Base-by-base conservation (phyloP, 306 rosid genomes). In the Cucurbita argyrosperma region DNA sequence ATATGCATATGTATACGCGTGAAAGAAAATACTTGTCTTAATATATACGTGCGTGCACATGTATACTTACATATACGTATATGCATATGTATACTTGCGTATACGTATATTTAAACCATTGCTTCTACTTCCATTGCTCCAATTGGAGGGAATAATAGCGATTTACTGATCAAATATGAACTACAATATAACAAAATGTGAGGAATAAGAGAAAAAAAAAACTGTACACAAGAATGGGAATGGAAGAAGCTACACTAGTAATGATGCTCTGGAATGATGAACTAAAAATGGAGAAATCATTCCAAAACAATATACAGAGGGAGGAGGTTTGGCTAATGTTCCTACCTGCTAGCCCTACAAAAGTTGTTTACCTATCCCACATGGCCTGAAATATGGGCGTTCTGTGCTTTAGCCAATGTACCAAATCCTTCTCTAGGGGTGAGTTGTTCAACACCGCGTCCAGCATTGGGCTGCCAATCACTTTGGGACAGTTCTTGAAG, bases 351-450 rank as follows among this genome's bases (percentile, higher is more conserved):
- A 30, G 35, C 35, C 85, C 82, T 58, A 82, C 86, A 78, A 89
- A 79, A 83, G 55, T 35, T 88, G 55, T 35, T 88, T 82, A 95
- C 62, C 86, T 89, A 79, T 89, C 99, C 97, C 92, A 89, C 85
- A 80, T 77, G 54, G 89, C 96, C 73, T 88, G 96, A 88, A 77
- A 91, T 79, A 84, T 78, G 71, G 97, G 84, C 47, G 86, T 85
- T 84, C 99, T 89, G 79, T 89, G 96, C 84, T 82, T 95, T 82
- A 95, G 81, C 99, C 99, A 95, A 30, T 89, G 97, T 83, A 91
- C 88, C 99, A 95, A 78, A 66, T 95, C 99, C 83, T 76, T 77
- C 87, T 95, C 99, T 84, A 91, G 74, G 23, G 85, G 61, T 72
- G 89, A 58, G 67, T 83, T 85, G 77, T 76, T 81, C 71, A 88